Conservation (phyloP, 352 stramenopile genomes). For the Phytopythium boreale region DNA sequence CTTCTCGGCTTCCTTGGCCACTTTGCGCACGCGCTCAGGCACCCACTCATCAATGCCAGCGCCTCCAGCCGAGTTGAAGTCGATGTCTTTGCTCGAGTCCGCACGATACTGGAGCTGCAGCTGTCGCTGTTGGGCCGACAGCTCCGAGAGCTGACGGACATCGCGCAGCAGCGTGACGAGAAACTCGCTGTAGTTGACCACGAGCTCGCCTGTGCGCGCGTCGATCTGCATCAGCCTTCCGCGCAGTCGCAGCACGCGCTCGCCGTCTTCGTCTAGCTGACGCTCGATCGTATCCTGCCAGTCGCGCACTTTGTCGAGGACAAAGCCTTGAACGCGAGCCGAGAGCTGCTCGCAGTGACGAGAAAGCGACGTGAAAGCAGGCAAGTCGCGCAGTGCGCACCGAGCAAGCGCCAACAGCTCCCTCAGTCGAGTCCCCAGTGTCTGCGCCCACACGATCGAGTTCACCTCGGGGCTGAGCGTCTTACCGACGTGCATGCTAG, state of each 20-base stretch:
- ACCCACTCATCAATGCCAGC: slow-evolving; percentile 53
- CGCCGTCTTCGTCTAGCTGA: slow-evolving; percentile 58
- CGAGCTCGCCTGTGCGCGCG: slow-evolving; percentile 70
- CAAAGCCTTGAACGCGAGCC: slow-evolving; percentile 51
- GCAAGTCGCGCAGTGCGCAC: slow-evolving; percentile 65
- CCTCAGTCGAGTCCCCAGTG: slow-evolving; percentile 54
- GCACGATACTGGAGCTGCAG: slow-evolving; percentile 8
- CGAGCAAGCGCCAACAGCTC: slow-evolving; percentile 47
- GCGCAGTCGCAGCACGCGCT: slow-evolving; percentile 62
- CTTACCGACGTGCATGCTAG: slow-evolving; percentile 61
- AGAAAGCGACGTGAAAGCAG: slow-evolving; percentile 46
- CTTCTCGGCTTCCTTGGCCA: slow-evolving; percentile 87
- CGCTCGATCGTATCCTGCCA: slow-evolving; percentile 84
- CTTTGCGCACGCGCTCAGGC: slow-evolving; percentile 54
- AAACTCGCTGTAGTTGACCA: slow-evolving; percentile 93
- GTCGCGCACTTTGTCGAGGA: slow-evolving; percentile 79
- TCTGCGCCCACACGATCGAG: slow-evolving; percentile 82
- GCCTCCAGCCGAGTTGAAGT: background rate
- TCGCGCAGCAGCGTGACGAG: slow-evolving; percentile 92
- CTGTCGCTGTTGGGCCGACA: slow-evolving; percentile 53
- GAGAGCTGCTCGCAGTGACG: slow-evolving; percentile 56
- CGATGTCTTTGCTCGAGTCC: slow-evolving; percentile 5
- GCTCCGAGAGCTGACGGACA: slow-evolving; percentile 89
- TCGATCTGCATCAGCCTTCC: slow-evolving; percentile 92
- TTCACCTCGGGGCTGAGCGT: slow-evolving; percentile 84